These are phyloP conservation scores for Diplocarpon mali DNA, from an alignment of 2,329 filamentous ascomycete species.

Conservation along the genomic window DNA sequence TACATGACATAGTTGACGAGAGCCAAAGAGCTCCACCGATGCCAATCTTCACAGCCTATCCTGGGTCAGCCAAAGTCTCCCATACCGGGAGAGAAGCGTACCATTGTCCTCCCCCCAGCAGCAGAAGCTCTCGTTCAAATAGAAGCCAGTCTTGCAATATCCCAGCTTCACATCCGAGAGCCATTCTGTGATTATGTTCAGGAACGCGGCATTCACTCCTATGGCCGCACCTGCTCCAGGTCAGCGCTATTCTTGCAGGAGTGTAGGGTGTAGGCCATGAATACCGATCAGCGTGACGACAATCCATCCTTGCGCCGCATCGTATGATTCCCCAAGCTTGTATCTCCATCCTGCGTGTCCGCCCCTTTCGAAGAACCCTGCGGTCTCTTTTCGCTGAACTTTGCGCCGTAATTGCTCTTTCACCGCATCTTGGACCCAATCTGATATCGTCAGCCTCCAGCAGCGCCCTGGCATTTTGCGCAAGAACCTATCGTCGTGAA, in stretches of 20 bases:
- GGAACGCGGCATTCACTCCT: constrained; percentile 79
- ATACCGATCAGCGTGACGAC: constrained; percentile 78
- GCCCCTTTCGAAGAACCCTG: constrained; percentile 56
- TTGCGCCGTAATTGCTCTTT: constrained; percentile 78
- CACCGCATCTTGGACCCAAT: constrained; percentile 97
- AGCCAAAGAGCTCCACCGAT: constrained; percentile 70
- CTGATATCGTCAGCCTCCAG: constrained; percentile 37
- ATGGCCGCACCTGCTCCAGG: constrained; percentile 58
- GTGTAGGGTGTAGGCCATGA: not conserved
- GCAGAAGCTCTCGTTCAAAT: constrained; percentile 94
- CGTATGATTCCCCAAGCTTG: constrained; percentile 75
- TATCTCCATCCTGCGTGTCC: constrained; percentile 67
- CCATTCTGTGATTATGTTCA: constrained; percentile 97
- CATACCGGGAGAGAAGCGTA: constrained; percentile 26
- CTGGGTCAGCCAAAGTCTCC: constrained; percentile 15
- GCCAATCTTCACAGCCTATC: constrained; percentile 75
- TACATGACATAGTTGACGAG: constrained; percentile 81
- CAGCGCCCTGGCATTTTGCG: constrained; percentile 4
- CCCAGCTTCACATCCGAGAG: constrained; percentile 89
- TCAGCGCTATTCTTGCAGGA: constrained; percentile 8
- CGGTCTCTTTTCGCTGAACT: constrained; percentile 59
- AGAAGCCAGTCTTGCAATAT: constrained; percentile 92
- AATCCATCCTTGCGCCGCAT: constrained; percentile 95
- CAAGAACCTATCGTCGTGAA: constrained; percentile 78
- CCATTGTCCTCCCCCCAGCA: constrained; percentile 92